A percentile compares a stretch with the other conserved stretches of the same genome.
Evolutionary conservation across 768 basidiomycete species (phyloP).

Genomic region (Boletellus sp.): DNA sequence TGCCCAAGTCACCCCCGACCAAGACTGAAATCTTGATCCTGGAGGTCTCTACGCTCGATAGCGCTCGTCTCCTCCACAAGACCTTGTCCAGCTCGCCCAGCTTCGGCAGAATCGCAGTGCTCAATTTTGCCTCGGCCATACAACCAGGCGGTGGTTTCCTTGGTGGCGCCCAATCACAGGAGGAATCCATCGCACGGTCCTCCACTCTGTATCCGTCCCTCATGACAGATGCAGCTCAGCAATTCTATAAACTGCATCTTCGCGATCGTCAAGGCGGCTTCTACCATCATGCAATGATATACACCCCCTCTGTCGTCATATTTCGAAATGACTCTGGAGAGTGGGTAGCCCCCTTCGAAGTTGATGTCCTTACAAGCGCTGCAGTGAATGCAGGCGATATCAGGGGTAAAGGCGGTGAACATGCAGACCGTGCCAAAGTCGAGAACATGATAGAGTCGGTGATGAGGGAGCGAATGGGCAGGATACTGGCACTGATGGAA

Average conservation of each 20-base stretch:
- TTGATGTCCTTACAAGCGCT: constrained; percentile 67
- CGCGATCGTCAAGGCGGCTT: constrained; percentile 48
- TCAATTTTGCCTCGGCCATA: constrained; percentile 76
- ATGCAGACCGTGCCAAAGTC: constrained; percentile 18
- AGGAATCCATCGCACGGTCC: constrained; percentile 75
- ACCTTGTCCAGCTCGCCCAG: constrained; percentile 9
- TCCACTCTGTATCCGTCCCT: constrained; percentile 68
- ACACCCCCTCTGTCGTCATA: constrained; percentile 58
- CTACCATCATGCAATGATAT: constrained; percentile 79
- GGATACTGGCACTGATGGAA: constrained; percentile 65
- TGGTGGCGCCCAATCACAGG: constrained; percentile 70
- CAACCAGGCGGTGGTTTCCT: constrained; percentile 76
- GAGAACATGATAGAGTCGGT: constrained; percentile 41
- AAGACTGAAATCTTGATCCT: constrained; percentile 44
- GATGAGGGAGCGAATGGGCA: constrained; percentile 71
- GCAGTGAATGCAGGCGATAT: constrained; percentile 70
- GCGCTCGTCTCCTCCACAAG: constrained; percentile 43
- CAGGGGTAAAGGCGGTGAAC: constrained; percentile 23
- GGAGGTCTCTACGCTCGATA: constrained; percentile 63
- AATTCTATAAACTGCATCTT: constrained; percentile 62
- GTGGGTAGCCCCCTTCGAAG: constrained; percentile 52
- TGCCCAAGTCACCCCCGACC: constrained; percentile 8
- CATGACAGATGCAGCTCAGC: constrained; percentile 46
- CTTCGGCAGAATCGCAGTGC: constrained; percentile 48
- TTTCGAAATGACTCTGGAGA: constrained; percentile 62